These are phyloP conservation scores for Metarhizium rileyi DNA, from an alignment of 2,329 filamentous ascomycete species.

Conservation along the genomic window DNA sequence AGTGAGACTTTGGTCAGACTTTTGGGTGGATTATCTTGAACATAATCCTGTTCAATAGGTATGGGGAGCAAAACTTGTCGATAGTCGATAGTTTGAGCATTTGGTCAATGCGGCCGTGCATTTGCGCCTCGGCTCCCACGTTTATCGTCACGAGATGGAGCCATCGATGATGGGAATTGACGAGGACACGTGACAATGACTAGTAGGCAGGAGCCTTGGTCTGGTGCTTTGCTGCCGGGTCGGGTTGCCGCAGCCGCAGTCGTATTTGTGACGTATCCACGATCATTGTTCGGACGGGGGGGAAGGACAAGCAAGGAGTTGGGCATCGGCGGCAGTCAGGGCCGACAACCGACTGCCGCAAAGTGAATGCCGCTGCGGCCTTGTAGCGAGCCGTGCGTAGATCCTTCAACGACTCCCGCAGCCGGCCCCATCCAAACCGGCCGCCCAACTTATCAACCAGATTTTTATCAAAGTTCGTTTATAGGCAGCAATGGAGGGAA, in stretches of 20 bases:
- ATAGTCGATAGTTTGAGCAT: constrained; percentile 17
- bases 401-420: neutral
- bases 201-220: neutral
- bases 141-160: neutral
- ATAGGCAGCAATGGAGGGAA: too few species aligned
- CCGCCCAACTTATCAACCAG: neutral
- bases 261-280: too few species aligned
- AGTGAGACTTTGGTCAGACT: neutral
- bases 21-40: neutral
- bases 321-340: neutral
- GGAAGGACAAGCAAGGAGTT: neutral
- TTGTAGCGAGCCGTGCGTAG: neutral
- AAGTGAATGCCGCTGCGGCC: neutral
- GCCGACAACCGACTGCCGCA: neutral
- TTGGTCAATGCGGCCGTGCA: constrained; percentile 20
- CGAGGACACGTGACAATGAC: neutral
- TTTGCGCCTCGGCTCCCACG: constrained; percentile 18
- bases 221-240: constrained; percentile 9
- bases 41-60: neutral
- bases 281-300: too few species aligned
- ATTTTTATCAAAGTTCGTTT: too few species aligned
- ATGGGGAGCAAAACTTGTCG: constrained; percentile 10
- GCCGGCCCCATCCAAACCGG: neutral
- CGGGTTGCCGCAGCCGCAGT: constrained; percentile 13
- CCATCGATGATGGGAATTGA: neutral